Evolutionary conservation across 768 basidiomycete genomes (phyloP), one percentile per base, ranked within the genome.

Genomic region (Tulasnella sp.): DNA sequence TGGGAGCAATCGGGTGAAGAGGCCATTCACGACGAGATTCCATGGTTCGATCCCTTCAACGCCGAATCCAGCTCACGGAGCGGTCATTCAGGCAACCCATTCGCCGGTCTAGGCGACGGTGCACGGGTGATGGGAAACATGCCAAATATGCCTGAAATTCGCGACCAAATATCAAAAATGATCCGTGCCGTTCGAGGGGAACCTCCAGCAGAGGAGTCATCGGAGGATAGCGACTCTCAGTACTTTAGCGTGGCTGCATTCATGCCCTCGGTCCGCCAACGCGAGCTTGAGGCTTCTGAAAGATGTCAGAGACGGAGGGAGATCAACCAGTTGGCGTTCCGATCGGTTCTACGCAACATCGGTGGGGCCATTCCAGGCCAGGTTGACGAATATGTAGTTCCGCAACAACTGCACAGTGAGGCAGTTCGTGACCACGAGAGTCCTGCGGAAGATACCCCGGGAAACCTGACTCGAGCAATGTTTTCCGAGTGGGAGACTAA

Each of bases 271-370:
- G 77, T 80, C 2, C 86, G 92, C 14, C 88, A 88, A 12, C 77
- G 82, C 34, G 75, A 77, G 1, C 79, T 81, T 12, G 92, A 94
- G 77, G 83, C 82, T 59, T 79, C 81, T 8, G 85, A 82, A 66
- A 86, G 92, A 62, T 82, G 89, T 73, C 80, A 81, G 3, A 82
- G 92, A 40, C 83, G 92, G 72, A 82, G 86, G 72, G 89, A 93
- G 75, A 86, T 92, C 70, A 94, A 94, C 78, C 89, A 91, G 76
- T 80, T 94, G 62, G 88, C 86, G 0, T 89, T 92, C 84, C 86
- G 90, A n/a, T 91, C 92, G 87, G 92, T 87, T 5, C 83, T 93
- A 41, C 90, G 89, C 39, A 85, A 86, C 0, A 84, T 92, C 7
- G 92, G 92, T 11, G 93, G 92, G 9, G n/a, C 17, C 26, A 22